phyloP scores from a whole-genome alignment of 2,329 filamentous ascomycete genomes.

The Madurella fahalii region DNA sequence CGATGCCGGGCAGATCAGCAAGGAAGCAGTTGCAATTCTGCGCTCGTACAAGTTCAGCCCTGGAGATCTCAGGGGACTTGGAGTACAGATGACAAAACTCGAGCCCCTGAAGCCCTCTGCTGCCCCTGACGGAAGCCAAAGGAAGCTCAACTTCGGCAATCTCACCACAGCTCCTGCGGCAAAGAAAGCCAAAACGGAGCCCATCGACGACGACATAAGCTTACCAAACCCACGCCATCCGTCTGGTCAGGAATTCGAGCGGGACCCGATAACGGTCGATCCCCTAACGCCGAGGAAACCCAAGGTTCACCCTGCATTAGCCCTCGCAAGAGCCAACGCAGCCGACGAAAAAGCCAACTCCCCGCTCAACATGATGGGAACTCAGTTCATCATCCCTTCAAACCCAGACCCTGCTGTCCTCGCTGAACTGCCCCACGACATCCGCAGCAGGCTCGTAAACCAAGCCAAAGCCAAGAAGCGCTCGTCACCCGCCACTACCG shows the following conservation, averaged over 20 bases:
- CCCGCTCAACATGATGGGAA: constrained; percentile 74
- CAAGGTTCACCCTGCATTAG: constrained; percentile 51
- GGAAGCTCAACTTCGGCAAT: constrained; percentile 67
- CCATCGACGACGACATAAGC: constrained; percentile 47
- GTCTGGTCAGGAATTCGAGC: constrained; percentile 30
- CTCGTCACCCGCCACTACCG: constrained; percentile 27
- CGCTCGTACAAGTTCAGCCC: constrained; percentile 79
- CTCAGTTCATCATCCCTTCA: constrained; percentile 85
- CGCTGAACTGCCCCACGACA: constrained; percentile 78
- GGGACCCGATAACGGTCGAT: constrained; percentile 54
- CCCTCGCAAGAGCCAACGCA: constrained; percentile 46
- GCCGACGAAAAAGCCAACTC: constrained; percentile 56
- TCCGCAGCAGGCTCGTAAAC: constrained; percentile 68
- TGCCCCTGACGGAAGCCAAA: constrained; percentile 71
- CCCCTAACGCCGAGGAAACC: constrained; percentile 51
- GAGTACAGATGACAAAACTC: constrained; percentile 89
- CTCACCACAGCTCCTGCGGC: constrained; percentile 38
- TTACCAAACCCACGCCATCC: constrained; percentile 32
- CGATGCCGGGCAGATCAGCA: constrained; percentile 63
- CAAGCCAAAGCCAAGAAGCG: constrained; percentile 42
- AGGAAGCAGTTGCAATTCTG: constrained; percentile 80
- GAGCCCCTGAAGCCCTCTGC: constrained; percentile 66
- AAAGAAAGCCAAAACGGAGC: constrained; percentile 36
- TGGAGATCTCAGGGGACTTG: constrained; percentile 87
- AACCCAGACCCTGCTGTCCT: constrained; percentile 80